Base-by-base conservation (phyloP, 2,329 filamentous ascomycete genomes). In the Hypoxylon sp. region DNA sequence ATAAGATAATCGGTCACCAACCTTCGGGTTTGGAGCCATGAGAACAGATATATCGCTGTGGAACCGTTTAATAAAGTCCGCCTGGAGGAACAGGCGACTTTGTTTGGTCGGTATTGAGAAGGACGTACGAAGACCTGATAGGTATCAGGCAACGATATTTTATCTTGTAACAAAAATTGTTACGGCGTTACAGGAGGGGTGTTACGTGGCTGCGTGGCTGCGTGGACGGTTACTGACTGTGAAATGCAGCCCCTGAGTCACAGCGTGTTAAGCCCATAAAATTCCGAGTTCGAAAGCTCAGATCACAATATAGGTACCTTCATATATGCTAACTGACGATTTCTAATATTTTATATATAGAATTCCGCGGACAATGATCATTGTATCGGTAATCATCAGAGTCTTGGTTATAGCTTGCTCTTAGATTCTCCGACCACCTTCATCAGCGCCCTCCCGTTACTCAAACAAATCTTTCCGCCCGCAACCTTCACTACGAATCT, bases 401-500 rank as follows among this genome's bases (percentile, higher is more conserved):
- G 22, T 30, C 6, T 56, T 40, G 33, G 66, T 81, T 81, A 91
- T 77, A 92, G 79, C 82, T 90, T 92, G 78, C 84, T 87, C 82
- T 86, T 87, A 48, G 79, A 76, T 6, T 80, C 76, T 14, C 75
- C 85, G 53, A 84, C 84, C 62, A 87, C 81, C 84, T 87, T 93
- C 74, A 97, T 87, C 76, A 95, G 78, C 24, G 92, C 93, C 61
- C 93, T 84, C 3, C 94, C 94, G 78, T 97, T 97, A 80, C 89
- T 96, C 79, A 97, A 81, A 65, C 92, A 93, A 16, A 93, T 88
- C 84, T 96, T 96, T 30, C 92, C 93, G 30, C 90, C 89, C 72
- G 91, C 90, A 24, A 97, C 89, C 76, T 87, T 86, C 1, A 91
- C 92, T 56, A 90, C 84, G 75, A 97, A 97, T 48, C 93, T 84